A percentile compares a stretch with the other conserved stretches of the same genome.
phyloP scores from a whole-genome alignment of 805 yeast genomes.

The Candida ipomoeae region DNA sequence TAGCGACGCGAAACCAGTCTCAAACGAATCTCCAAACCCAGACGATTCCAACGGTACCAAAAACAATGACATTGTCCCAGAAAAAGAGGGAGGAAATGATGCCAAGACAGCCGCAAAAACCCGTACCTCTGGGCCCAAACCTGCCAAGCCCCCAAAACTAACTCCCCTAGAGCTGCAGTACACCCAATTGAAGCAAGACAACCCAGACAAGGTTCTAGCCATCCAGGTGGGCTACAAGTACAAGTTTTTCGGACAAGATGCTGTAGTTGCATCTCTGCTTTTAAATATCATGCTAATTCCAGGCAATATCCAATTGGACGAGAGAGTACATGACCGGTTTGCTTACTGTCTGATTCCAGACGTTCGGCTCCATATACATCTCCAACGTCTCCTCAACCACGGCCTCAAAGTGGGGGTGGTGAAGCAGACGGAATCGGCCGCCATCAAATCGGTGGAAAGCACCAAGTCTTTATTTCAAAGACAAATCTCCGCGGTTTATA shows the following conservation, averaged over 20 bases:
- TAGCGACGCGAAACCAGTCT: too few relatives aligned
- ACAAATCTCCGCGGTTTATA: slow-evolving; percentile 64
- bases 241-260: slow-evolving; percentile 84
- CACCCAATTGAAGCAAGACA: slow-evolving; percentile 53
- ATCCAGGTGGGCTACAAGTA: slow-evolving; percentile 91
- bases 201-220: slow-evolving; percentile 69
- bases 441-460: slow-evolving; percentile 57
- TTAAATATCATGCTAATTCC: slow-evolving; percentile 69
- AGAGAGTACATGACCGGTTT: slow-evolving; percentile 49
- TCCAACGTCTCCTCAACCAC: slow-evolving; percentile 63
- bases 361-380: slow-evolving; percentile 65
- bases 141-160: slow-evolving; percentile 9
- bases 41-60: too few relatives aligned
- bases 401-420: slow-evolving; percentile 87
- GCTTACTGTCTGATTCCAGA: slow-evolving; percentile 89
- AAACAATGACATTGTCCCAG: too few relatives aligned
- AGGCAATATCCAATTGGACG: slow-evolving; percentile 57
- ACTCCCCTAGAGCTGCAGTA: slow-evolving; percentile 82
- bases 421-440: slow-evolving; percentile 78
- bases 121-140: background rate
- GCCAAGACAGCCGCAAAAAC: background rate
- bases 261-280: slow-evolving; percentile 59
- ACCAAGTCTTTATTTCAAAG: slow-evolving; percentile 58
- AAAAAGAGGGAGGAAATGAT: too few relatives aligned
- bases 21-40: too few relatives aligned